A percentile compares a stretch with the other conserved stretches of the same genome.
phyloP scores from a whole-genome alignment of 805 yeast genomes.

The Candida lessepsii region DNA sequence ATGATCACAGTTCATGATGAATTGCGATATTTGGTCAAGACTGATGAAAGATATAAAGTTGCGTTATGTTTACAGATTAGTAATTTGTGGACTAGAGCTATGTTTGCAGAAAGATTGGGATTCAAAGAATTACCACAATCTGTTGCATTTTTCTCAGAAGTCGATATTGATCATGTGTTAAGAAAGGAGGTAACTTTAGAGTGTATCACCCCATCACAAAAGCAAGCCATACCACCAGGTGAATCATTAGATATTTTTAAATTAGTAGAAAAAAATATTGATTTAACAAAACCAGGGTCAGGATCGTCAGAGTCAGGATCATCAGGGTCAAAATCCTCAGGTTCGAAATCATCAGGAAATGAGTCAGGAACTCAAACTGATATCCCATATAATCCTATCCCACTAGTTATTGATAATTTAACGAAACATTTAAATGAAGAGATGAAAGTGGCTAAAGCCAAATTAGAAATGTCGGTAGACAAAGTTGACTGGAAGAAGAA shows the following conservation, averaged over 20 bases:
- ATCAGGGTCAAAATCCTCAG: too few species aligned
- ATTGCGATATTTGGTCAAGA: constrained; percentile 73
- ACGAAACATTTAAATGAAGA: constrained; percentile 21
- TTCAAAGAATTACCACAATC: constrained; percentile 88
- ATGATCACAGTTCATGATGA: constrained; percentile 94
- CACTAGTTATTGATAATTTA: constrained; percentile 21
- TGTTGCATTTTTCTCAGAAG: constrained; percentile 92
- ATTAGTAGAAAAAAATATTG: constrained; percentile 38
- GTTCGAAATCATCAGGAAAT: background rate
- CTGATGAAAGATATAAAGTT: constrained; percentile 69
- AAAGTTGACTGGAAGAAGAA: constrained; percentile 26
- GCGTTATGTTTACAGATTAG: constrained; percentile 85
- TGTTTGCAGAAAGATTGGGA: constrained; percentile 91
- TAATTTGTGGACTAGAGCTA: constrained; percentile 93
- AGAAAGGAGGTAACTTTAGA: constrained; percentile 92
- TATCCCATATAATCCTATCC: background rate
- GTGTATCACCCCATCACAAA: constrained; percentile 89
- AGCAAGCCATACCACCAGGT: constrained; percentile 70
- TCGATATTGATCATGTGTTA: constrained; percentile 84
- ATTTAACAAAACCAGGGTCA: too few species aligned
- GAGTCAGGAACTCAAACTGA: background rate
- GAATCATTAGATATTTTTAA: constrained; percentile 63
- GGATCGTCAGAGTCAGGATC: too few species aligned
- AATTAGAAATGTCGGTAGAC: constrained; percentile 27
- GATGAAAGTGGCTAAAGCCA: constrained; percentile 22